Evolutionary conservation across 208 protist genomes (phyloP), one percentile per base, ranked within the genome.

Genomic region (Zelonia costaricensis): DNA sequence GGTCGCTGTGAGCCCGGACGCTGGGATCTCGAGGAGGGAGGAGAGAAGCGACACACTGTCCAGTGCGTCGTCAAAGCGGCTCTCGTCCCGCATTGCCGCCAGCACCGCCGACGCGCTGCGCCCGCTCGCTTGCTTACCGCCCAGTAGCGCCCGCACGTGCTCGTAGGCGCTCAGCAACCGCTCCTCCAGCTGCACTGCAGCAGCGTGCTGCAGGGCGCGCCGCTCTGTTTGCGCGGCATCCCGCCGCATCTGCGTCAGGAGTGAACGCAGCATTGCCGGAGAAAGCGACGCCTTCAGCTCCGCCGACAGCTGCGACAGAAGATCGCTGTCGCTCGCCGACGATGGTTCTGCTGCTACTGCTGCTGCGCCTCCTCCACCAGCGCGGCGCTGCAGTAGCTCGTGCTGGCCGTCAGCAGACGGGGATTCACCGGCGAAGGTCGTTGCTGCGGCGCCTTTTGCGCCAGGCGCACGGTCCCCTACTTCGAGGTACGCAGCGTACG

Each of bases 281-380:
- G 90, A 92, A 1, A 96, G 74, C 1, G 78, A 82, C 15, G 63
- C 53, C 5, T 84, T 74, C 33, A 96, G 76, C 38, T 93, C 80
- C 3, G 62, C 56, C 18, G 90, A 96, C 16, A 96, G 44, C 44
- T 79, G 67, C 10, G 23, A 13, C 10, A 88, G 38, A 18, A 85
- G 53, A n/a, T n/a, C n/a, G n/a, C n/a, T n/a, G n/a, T n/a, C n/a
- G n/a, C n/a, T n/a, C n/a, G n/a, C n/a, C n/a, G n/a, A n/a, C n/a
- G n/a, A n/a, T n/a, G n/a, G n/a, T n/a, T n/a, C n/a, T n/a, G n/a
- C n/a, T n/a, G n/a, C 54, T 65, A 28, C 25, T 79, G 66, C 18
- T 61, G 53, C 10, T 62, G 36, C 39, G 10, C 33, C 28, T 57
- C 52, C 15, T 57, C 9, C 45, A n/a, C 31, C 35, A 23, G 20